Evolutionary conservation across 2,329 filamentous ascomycete genomes (phyloP).

Genomic region (Cytospora paraplurivora): DNA sequence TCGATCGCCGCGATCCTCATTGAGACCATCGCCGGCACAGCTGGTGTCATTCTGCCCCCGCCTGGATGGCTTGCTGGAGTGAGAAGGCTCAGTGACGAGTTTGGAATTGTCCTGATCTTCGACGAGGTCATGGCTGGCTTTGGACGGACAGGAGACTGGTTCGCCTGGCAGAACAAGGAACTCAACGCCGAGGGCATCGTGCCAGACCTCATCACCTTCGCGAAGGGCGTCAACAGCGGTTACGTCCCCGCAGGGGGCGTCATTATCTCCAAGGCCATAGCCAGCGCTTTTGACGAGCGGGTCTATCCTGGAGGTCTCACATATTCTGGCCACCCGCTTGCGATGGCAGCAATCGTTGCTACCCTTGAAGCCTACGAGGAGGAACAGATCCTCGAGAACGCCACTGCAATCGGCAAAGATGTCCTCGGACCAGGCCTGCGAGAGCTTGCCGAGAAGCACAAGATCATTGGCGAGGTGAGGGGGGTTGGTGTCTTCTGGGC

Average conservation of each 20-base stretch:
- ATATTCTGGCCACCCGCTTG: constrained; percentile 27
- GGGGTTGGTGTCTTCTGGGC: constrained; percentile 28
- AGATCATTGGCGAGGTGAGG: constrained; percentile 20
- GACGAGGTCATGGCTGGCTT: constrained; percentile 29
- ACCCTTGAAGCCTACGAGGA: constrained; percentile 26
- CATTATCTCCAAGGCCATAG: constrained; percentile 22
- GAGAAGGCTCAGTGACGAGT: constrained; percentile 25
- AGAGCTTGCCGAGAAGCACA: constrained; percentile 23
- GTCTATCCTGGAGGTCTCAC: constrained; percentile 25
- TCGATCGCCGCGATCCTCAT: constrained; percentile 23
- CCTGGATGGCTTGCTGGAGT: constrained; percentile 24
- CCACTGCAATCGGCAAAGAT: constrained; percentile 22
- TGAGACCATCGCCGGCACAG: constrained; percentile 25
- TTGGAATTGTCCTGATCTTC: constrained; percentile 25
- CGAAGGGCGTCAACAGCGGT: constrained; percentile 28
- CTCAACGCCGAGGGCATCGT: constrained; percentile 22
- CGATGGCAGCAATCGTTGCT: constrained; percentile 28
- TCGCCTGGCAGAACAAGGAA: constrained; percentile 27
- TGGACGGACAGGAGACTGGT: constrained; percentile 26
- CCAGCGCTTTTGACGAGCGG: constrained; percentile 23
- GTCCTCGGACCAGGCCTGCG: constrained; percentile 23
- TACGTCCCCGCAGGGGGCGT: constrained; percentile 28
- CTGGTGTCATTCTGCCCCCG: constrained; percentile 25
- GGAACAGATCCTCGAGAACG: constrained; percentile 21
- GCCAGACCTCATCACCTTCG: constrained; percentile 25